Conservation (phyloP, 768 basidiomycete genomes). For the Mycena amicta region DNA sequence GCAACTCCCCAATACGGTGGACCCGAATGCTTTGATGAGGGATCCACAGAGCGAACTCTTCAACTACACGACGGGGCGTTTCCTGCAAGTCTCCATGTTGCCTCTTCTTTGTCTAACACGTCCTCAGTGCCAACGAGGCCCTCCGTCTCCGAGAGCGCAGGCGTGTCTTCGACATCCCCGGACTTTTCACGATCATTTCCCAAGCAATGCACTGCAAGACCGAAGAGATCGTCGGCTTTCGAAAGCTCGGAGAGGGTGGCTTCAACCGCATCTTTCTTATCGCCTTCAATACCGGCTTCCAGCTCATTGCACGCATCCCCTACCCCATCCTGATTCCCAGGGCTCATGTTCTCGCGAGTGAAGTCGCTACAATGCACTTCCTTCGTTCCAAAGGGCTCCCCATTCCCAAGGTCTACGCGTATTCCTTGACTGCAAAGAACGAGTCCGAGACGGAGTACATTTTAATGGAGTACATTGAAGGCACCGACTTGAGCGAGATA, state of each 20-base stretch:
- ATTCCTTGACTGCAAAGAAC: conserved; percentile 29
- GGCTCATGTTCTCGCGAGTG: conserved; percentile 35
- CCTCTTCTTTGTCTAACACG: conserved; percentile 28
- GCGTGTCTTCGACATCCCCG: conserved; percentile 33
- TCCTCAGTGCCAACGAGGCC: conserved; percentile 35
- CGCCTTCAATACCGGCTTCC: conserved; percentile 33
- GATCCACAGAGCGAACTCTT: conserved; percentile 34
- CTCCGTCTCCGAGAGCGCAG: conserved; percentile 40
- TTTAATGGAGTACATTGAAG: conserved; percentile 39
- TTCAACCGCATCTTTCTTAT: conserved; percentile 26
- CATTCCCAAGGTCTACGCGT: conserved; percentile 35
- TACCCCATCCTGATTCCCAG: conserved; percentile 31
- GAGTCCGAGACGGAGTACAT: conserved; percentile 38
- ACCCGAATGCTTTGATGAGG: conserved; percentile 27
- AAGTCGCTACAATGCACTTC: conserved; percentile 40
- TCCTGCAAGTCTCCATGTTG: conserved; percentile 38
- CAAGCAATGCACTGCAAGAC: conserved; percentile 32
- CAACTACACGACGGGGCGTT: conserved; percentile 39
- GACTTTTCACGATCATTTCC: conserved; percentile 25
- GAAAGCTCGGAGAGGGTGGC: background rate
- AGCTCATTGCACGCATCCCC: conserved; percentile 40
- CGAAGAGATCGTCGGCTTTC: conserved; percentile 28
- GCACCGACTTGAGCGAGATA: conserved; percentile 35
- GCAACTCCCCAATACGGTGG: conserved; percentile 22
- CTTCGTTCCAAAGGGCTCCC: conserved; percentile 33